Base-by-base conservation (phyloP, 768 basidiomycete genomes). In the Dacryopinax spathularia region DNA sequence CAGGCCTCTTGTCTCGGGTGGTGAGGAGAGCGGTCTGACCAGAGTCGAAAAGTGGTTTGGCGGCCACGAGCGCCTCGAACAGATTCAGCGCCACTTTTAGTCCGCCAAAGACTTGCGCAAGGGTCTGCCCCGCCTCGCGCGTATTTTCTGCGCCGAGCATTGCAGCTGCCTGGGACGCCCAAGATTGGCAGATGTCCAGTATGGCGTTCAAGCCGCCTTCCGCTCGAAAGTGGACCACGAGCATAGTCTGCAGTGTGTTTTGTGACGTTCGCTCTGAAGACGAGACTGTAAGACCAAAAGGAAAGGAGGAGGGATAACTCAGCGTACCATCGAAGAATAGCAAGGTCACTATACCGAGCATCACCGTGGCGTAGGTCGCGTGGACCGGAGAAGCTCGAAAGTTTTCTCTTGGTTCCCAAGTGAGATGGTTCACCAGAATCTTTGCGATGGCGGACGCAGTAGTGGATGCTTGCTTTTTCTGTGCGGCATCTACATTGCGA, bases 31-130 rank as follows among this genome's bases (percentile, higher is more conserved):
- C 72, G 0, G 91, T 94, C 74, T 98, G 94, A 1, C 84, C 81
- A 6, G 91, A 89, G 64, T 97, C 93, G 62, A 92, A 80, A 27
- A 95, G 77, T 13, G 88, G 81, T 68, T 89, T 89, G 29, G 89
- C 82, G 1, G 88, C 85, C 27, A 91, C 79, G 43, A 98, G 77
- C 12, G 87, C 82, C 64, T 83, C 79, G 39, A 97, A 75, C 41
- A 95, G 78, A 67, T 88, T 84, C 35, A 95, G 77, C 0, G 85
- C 85, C 41, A 91, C 84, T 73, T 91, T 92, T 60, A 94, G 73
- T 6, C 87, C 90, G 43, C 85, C 83, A 62, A 86, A 89, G 1
- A 89, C 89, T 69, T 89, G 85, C 2, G 83, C 77, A 41, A 91
- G 78, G 64, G 86, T 84, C 65, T 85, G 83, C 63, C 82, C 80